These are phyloP conservation scores for Ramularia endophylla DNA, from an alignment of 2,329 filamentous ascomycete genomes.

Conservation along the genomic window DNA sequence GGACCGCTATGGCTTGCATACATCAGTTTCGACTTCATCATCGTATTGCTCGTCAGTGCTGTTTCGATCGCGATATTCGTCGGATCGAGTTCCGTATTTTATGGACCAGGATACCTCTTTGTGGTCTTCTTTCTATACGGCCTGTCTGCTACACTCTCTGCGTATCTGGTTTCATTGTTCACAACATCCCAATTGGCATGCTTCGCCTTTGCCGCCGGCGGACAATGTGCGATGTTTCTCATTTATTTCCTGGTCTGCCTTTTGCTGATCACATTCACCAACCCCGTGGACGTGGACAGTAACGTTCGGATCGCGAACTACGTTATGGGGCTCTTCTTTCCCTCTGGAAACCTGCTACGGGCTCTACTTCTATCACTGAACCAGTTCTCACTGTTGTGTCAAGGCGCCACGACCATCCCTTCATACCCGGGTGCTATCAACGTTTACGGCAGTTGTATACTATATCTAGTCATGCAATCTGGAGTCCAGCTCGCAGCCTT, in stretches of 20 bases:
- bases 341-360: conserved; percentile 68
- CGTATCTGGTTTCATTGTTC: conserved; percentile 78
- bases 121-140: conserved; percentile 76
- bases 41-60: conserved; percentile 62
- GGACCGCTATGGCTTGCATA: conserved; percentile 83
- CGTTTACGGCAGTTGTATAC: conserved; percentile 75
- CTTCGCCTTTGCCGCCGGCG: conserved; percentile 75
- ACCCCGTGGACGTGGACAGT: conserved; percentile 61
- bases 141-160: conserved; percentile 66
- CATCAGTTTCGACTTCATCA: conserved; percentile 68
- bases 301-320: conserved; percentile 68
- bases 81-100: conserved; percentile 62
- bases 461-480: conserved; percentile 73
- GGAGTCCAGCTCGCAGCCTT: conserved; percentile 65
- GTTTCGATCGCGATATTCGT: conserved; percentile 65
- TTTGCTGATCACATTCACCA: conserved; percentile 60
- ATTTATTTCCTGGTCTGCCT: conserved; percentile 43
- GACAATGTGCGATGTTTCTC: conserved; percentile 55
- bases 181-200: conserved; percentile 72
- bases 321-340: conserved; percentile 65
- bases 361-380: conserved; percentile 74
- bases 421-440: conserved; percentile 64
- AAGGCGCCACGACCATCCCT: conserved; percentile 54
- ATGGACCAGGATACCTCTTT: conserved; percentile 74
- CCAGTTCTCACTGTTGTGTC: conserved; percentile 73